These are phyloP conservation scores for Camelina neglecta DNA, from an alignment of 345 rosid species.

Conservation along the genomic window DNA sequence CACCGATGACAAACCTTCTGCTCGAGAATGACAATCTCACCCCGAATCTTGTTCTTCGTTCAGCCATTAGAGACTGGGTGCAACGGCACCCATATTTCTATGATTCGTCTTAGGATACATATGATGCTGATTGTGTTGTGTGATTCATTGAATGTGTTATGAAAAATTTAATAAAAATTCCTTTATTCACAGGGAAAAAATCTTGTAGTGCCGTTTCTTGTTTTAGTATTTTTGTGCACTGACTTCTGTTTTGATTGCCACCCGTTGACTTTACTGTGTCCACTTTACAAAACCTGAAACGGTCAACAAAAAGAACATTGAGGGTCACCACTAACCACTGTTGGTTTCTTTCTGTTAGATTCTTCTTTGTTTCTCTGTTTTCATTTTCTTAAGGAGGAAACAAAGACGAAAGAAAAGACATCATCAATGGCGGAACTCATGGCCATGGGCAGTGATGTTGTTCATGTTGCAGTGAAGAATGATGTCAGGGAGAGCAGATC, in stretches of 20 bases:
- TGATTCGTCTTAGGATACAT: conserved; percentile 26
- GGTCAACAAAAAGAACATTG: conserved; percentile 38
- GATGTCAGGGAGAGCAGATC: conserved; percentile 53
- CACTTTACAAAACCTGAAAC: conserved; percentile 27
- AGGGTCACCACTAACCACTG: conserved; percentile 46
- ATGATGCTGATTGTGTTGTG: conserved; percentile 32
- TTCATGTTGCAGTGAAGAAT: conserved; percentile 67
- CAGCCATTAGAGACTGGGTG: conserved; percentile 71
- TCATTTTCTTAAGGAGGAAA: conserved; percentile 19
- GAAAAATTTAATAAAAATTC: conserved; percentile 20
- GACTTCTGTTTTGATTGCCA: conserved; percentile 26
- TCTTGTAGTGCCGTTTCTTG: conserved; percentile 17
- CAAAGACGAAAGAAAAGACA: conserved; percentile 15
- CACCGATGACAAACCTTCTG: conserved; percentile 70
- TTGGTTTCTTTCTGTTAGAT: conserved; percentile 27
- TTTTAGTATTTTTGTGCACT: conserved; percentile 18
- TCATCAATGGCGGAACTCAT: conserved; percentile 41
- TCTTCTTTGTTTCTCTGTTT: conserved; percentile 35
- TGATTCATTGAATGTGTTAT: conserved; percentile 24
- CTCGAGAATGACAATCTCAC: conserved; percentile 55
- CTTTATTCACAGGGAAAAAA: background rate
- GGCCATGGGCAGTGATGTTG: conserved; percentile 47
- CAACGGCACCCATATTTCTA: conserved; percentile 37
- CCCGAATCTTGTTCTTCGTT: conserved; percentile 73
- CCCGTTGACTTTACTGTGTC: conserved; percentile 35